Base-by-base conservation (phyloP, 345 rosid genomes). In the Gossypium thurberi region DNA sequence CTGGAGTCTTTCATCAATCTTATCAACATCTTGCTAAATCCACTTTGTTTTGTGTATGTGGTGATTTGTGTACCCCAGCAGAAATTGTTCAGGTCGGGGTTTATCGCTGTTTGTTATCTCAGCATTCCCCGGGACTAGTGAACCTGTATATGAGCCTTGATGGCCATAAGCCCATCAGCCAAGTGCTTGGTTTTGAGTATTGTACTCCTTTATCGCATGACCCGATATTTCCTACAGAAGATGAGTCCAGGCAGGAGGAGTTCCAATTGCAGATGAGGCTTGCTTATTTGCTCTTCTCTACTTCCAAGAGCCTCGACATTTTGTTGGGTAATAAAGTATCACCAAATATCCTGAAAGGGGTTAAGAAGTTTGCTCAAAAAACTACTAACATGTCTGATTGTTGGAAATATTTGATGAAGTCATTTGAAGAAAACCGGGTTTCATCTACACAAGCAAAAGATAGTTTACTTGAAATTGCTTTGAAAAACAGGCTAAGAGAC, bases 101-200 rank as follows among this genome's bases (percentile, higher is more conserved):
- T 28, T 95, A 92, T 78, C 89, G 97, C 63, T 91, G 99, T 82
- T 83, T 84, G 28, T 42, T 95, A 81, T 78, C 87, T 3, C 88
- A 91, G 2, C 90, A 88, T 62, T 78, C 86, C 23, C 89, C 94
- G 70, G 98, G 94, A 53, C 25, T 83, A n/a, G 90, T 84, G 56
- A 86, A 80, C 79, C 79, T 95, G 23, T 92, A 78, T 83, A 76
- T 92, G 80, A 95, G 97, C 80, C 75, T 85, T 68, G 99, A 95
- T 60, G 94, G 96, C 17, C 85, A 81, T 72, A 87, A 82, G 55
- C 96, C 99, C 66, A 84, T 91, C 75, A 95, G 97, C 79, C 93
- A 89, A 79, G 74, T 84, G 72, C 65, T 91, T 74, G 85, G 69
- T 75, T 95, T 95, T 76, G 98, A 95, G 85, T 88, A 84, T 79